Percentiles rank a stretch among this genome's conserved stretches.
These are phyloP conservation scores for Tolypocladium guangdongense DNA, from an alignment of 2,329 filamentous ascomycete species.

Conservation along the genomic window DNA sequence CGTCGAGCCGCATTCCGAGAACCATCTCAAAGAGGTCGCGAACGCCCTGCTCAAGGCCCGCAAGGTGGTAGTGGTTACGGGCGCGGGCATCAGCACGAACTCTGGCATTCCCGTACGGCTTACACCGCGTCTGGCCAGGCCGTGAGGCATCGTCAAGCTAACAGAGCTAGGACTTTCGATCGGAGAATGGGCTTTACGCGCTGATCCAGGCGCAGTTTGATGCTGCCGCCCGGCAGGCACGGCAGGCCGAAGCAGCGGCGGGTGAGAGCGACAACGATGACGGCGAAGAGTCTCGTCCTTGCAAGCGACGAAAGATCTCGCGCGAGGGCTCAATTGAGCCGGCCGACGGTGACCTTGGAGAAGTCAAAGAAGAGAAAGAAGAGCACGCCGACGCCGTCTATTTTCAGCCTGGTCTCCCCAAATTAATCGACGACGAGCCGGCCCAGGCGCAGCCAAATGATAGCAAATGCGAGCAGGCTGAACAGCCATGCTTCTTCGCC, in stretches of 20 bases:
- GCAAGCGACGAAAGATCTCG: slow-evolving; percentile 24
- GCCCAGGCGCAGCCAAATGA: neutral
- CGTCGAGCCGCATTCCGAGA: slow-evolving; percentile 38
- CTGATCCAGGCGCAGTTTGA: slow-evolving; percentile 60
- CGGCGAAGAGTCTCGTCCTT: slow-evolving; percentile 9
- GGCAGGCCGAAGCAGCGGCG: slow-evolving; percentile 14
- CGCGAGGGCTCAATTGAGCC: slow-evolving; percentile 8
- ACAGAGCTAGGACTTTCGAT: slow-evolving; percentile 52
- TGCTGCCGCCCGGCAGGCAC: slow-evolving; percentile 30
- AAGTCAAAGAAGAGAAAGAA: slow-evolving; percentile 10
- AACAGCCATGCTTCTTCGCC: slow-evolving; percentile 1
- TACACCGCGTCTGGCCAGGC: neutral
- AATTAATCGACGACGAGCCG: neutral
- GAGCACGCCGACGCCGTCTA: slow-evolving; percentile 2
- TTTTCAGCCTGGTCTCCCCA: slow-evolving; percentile 4
- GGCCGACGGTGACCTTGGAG: slow-evolving; percentile 3
- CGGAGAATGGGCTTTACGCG: slow-evolving; percentile 61
- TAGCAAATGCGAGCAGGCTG: neutral
- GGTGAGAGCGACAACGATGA: slow-evolving; percentile 10
- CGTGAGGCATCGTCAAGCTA: slow-evolving; percentile 4
- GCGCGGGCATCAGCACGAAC: slow-evolving; percentile 65
- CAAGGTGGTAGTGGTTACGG: slow-evolving; percentile 62
- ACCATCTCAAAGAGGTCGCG: slow-evolving; percentile 53
- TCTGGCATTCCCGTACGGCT: slow-evolving; percentile 57
- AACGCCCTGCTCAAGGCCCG: slow-evolving; percentile 52